phyloP scores from a whole-genome alignment of 2,329 filamentous ascomycete species.

The Juglanconis sp. region DNA sequence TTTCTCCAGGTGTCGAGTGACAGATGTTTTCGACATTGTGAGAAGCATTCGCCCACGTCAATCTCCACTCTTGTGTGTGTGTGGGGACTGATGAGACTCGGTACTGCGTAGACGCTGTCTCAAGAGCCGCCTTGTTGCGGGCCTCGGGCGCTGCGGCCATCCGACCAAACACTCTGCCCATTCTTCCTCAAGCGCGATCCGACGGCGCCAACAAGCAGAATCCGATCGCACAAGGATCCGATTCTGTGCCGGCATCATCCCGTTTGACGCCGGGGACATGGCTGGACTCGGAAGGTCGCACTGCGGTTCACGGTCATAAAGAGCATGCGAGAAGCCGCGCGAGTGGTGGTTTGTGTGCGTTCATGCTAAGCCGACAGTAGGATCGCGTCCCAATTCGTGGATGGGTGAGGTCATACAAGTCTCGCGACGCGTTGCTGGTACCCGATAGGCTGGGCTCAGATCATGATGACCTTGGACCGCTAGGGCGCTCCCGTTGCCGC shows the following conservation, averaged over 20 bases:
- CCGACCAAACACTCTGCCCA: neutral
- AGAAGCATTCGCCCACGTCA: neutral
- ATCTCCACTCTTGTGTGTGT: neutral
- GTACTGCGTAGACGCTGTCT: constrained; percentile 12
- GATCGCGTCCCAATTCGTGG: no score
- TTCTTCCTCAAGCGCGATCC: constrained; percentile 2
- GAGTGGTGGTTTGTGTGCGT: no score
- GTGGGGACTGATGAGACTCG: neutral
- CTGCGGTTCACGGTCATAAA: no score
- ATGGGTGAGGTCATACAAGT: no score
- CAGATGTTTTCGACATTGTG: neutral
- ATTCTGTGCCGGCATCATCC: neutral
- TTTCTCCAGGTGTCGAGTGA: neutral
- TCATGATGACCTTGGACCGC: neutral
- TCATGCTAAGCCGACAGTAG: no score
- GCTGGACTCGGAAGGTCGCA: no score
- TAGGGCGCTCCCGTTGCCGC: neutral
- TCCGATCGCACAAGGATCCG: neutral
- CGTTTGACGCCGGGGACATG: neutral
- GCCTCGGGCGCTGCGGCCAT: constrained; percentile 6
- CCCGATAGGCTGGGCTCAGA: no score
- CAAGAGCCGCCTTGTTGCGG: constrained; percentile 16
- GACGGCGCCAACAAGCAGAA: constrained; percentile 1
- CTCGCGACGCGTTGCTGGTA: no score
- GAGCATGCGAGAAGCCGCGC: no score